phyloP scores from a whole-genome alignment of 2,329 filamentous ascomycete genomes.

The Fusarium irregulare region DNA sequence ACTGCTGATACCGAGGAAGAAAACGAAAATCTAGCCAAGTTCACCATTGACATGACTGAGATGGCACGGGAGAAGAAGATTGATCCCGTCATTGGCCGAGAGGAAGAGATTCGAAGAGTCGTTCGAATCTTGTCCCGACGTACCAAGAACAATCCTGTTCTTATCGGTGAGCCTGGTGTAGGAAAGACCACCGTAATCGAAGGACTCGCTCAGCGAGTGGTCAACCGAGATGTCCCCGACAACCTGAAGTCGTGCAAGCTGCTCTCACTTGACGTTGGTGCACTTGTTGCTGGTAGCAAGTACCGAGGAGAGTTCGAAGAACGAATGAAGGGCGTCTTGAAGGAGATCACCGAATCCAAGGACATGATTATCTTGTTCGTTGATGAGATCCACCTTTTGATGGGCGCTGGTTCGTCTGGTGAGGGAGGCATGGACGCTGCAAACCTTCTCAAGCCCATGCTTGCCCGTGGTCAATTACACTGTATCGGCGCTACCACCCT shows the following conservation, averaged over 20 bases:
- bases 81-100: slow-evolving; percentile 94
- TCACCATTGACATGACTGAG: slow-evolving; percentile 97
- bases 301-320: slow-evolving; percentile 99
- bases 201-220: slow-evolving; percentile 92
- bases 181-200: slow-evolving; percentile 99
- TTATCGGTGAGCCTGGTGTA: slow-evolving; percentile 97
- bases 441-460: slow-evolving; percentile 97
- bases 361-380: slow-evolving; percentile 99
- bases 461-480: slow-evolving; percentile 94
- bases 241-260: slow-evolving; percentile 94
- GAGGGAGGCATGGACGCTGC: slow-evolving; percentile 99
- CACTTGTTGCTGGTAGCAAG: slow-evolving; percentile 96
- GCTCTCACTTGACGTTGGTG: slow-evolving; percentile 93
- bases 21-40: slow-evolving; percentile 96
- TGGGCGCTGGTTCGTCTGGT: slow-evolving; percentile 94
- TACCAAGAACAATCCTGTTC: slow-evolving; percentile 98
- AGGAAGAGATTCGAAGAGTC: slow-evolving; percentile 93
- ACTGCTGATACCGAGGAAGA: slow-evolving; percentile 93
- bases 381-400: slow-evolving; percentile 97
- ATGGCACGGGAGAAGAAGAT: slow-evolving; percentile 98
- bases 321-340: slow-evolving; percentile 98
- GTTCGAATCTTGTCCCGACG: slow-evolving; percentile 91
- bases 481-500: slow-evolving; percentile 98
- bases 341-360: slow-evolving; percentile 94
- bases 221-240: slow-evolving; percentile 95